Base-by-base conservation (phyloP, 129 eudicot genomes). In the Pseudognaphalium luteoalbum region DNA sequence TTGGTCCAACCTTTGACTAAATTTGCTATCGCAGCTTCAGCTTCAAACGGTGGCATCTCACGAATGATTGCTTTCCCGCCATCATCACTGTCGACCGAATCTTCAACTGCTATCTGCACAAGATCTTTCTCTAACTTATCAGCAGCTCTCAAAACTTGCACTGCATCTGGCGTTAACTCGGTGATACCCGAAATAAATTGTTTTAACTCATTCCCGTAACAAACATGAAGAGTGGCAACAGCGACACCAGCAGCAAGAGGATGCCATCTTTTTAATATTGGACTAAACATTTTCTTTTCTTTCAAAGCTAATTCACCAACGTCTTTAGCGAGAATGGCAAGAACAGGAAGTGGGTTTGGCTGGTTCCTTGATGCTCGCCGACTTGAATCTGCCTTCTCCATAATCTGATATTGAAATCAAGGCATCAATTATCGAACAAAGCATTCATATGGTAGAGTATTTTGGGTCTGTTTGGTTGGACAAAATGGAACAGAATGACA, bases 11-110 rank as follows among this genome's bases (percentile, higher is more conserved):
- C 67, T 83, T 95, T 91, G 30, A 95, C 97, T 81, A 95, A 25
- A 76, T 87, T 87, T 59, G 90, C 96, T 68, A 95, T 89, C 7
- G 93, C 96, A 71, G 89, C 84, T 85, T 95, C 93, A 78, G 97
- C 99, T 71, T 95, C 99, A 83, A 81, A 95, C 16, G 99, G 99
- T 34, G 99, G 99, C 99, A 95, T 95, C 78, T 95, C 99, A 29
- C 97, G 91, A 20, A 95, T 95, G 28, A 95, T 86, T 77, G 89
- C 99, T 80, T 95, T 95, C 70, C 97, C 99, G 54, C 99, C 99
- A 86, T 95, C 99, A 66, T 95, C 97, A 78, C 97, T 91, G 44
- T 95, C 97, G 25, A 95, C 99, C 7, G 99, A 89, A 82, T 95
- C 99, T 87, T 91, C 97, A 68, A 95, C 99, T 52, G 97, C 99